Percentiles rank a stretch among this genome's conserved stretches.
These are phyloP conservation scores for Setaria viridis DNA, from an alignment of 202 grass and related monocot genomes.

Conservation along the genomic window DNA sequence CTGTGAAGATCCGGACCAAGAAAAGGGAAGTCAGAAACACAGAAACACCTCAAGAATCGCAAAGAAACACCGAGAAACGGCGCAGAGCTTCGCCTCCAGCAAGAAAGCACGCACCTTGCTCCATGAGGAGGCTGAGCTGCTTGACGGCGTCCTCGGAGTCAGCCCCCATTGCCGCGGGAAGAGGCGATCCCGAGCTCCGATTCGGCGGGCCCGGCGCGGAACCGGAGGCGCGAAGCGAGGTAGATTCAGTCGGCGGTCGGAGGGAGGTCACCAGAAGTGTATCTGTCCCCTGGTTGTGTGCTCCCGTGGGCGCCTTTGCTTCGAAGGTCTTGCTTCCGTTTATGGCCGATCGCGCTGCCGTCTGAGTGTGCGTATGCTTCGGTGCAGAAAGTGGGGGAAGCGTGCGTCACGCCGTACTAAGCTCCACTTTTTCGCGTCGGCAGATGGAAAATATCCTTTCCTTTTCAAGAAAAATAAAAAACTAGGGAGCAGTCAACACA, in stretches of 20 bases:
- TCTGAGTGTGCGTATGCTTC: slow-evolving; percentile 5
- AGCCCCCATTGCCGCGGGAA: slow-evolving; percentile 62
- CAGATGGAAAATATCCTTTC: neutral
- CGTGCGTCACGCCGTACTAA: slow-evolving; percentile 25
- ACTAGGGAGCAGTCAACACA: neutral
- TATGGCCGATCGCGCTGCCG: slow-evolving; percentile 3
- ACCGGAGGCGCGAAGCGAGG: neutral
- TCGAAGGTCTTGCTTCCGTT: slow-evolving; percentile 41
- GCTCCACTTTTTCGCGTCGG: neutral
- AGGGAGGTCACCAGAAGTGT: slow-evolving; percentile 16
- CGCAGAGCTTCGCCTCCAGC: slow-evolving; percentile 20
- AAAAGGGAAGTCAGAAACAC: slow-evolving; percentile 29
- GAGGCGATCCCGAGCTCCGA: slow-evolving; percentile 16
- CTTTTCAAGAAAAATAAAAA: neutral
- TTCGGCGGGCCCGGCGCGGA: neutral
- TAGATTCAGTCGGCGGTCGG: neutral
- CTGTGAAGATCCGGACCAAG: slow-evolving; percentile 55
- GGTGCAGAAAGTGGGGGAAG: neutral
- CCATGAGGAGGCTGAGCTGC: slow-evolving; percentile 74
- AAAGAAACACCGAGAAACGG: slow-evolving; percentile 6
- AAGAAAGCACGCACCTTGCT: slow-evolving; percentile 57
- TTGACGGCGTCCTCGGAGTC: slow-evolving; percentile 70
- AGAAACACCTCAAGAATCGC: slow-evolving; percentile 14
- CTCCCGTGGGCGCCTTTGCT: slow-evolving; percentile 35
- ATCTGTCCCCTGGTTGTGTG: neutral